Base-by-base conservation (phyloP, 2,329 filamentous ascomycete genomes). In the Sporothrix brunneoviolacea region DNA sequence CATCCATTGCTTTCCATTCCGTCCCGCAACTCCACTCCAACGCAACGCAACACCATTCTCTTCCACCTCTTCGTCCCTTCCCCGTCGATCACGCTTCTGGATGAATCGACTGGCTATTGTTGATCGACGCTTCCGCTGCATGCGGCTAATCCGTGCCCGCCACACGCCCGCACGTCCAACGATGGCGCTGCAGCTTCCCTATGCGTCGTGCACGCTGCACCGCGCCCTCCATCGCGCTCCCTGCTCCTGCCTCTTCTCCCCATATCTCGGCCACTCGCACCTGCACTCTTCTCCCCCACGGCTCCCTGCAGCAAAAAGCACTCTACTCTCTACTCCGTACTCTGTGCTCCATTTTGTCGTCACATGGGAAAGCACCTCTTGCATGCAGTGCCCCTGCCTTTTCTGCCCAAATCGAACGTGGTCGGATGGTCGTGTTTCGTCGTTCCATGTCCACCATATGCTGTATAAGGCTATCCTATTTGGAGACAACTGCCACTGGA, bases 61-160 rank as follows among this genome's bases (percentile, higher is more conserved):
- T 18, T 24, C 27, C 24, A 16, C 27, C 18, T 30, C 15, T 37
- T 42, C 36, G 9, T 28, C 36, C 28, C 49, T 21, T 32, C 47
- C 40, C 41, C 48, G 48, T 46, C 48, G 35, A 50, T 46, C 48
- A 51, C 48, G 32, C 24, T 27, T 40, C 50, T 50, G 42, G 42
- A 21, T 48, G 48, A 49, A 54, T 52, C 45, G 45, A 54, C 48
- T 55, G 54, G 49, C 54, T 47, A 48, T 19, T 38, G 30, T 47
- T 38, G 54, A 48, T 49, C 48, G 50, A 43, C 49, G 19, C 47
- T 7, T 36, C 38, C 53, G 38, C 50, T 51, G 45, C 43, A 46
- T 47, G 51, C 48, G 54, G 51, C 52, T 54, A 54, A 51, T 48
- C 44, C 16, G 44, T 22, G 36, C 18, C 43, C 30, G 47, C 44